Evolutionary conservation across 177 flowering plant genomes (phyloP), one percentile per base, ranked within the genome.

Genomic region (Vitis hybrid): DNA sequence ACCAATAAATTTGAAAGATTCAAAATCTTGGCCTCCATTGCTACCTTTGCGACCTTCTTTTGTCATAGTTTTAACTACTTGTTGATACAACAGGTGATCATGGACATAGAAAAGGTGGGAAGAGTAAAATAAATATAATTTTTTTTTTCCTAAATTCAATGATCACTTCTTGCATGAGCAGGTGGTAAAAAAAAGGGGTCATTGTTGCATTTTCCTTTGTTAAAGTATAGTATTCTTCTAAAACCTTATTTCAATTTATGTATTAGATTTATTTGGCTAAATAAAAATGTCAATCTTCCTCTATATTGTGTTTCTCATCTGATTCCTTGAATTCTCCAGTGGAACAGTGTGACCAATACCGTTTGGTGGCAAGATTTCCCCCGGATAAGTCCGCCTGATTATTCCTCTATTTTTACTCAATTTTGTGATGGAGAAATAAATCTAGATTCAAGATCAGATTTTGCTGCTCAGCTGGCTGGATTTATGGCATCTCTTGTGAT

Each of bases 281-380:
- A n/a, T 50, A 64, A 47, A 9, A 64, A 13, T 0, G 19, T 9
- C 51, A 1, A 60, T 17, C 1, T 20, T 22, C 15, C 61, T 20
- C 54, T 64, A n/a, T 59, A 38, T 11, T 14, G 54, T 69, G 22
- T 50, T 67, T 11, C 60, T 74, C 65, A 62, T 71, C 53, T 72
- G 52, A 6, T 20, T 65, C 61, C 58, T 51, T 67, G 50, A 17
- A 47, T 59, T 73, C 80, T 77, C 81, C 91, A 94, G 98, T 94
- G 98, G 98, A 86, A 78, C 60, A 70, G 19, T 71, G 89, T 92
- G 73, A 92, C 98, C 11, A 94, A 94, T 84, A 94, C 97, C 13
- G 76, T 94, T 51, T 94, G 98, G 98, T 90, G 98, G 98, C 97
- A 94, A 87, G 98, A 94, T 81, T 94, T 94, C 72, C 98, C 97